Percentiles rank a stretch among this genome's conserved stretches.
phyloP scores from a whole-genome alignment of 257 asterid species.

The Lycium ferocissimum region DNA sequence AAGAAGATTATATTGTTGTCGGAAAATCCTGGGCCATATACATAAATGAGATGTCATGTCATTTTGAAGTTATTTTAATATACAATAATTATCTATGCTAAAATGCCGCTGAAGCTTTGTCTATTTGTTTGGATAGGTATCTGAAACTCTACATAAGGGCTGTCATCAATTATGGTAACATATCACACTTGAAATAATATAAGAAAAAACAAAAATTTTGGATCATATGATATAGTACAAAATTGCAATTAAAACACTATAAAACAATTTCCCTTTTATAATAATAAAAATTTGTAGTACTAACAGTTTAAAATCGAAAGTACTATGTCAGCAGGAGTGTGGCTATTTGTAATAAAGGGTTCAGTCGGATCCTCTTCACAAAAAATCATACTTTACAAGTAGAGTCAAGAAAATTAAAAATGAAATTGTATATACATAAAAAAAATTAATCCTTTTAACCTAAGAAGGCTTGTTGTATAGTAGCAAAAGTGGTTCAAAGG shows the following conservation, averaged over 20 bases:
- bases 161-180: conserved; percentile 23
- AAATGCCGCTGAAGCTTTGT: conserved; percentile 9
- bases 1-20: neutral
- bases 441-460: too few relatives aligned
- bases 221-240: neutral
- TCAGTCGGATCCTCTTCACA: too few relatives aligned
- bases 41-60: conserved; percentile 27
- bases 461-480: neutral
- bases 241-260: neutral
- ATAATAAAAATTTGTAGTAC: neutral
- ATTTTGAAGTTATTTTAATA: neutral
- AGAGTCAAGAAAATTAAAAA: too few relatives aligned
- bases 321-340: too few relatives aligned
- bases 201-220: neutral
- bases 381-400: too few relatives aligned
- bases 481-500: neutral
- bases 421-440: too few relatives aligned
- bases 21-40: neutral
- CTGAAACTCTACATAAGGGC: neutral
- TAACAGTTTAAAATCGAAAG: neutral
- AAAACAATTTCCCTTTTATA: neutral
- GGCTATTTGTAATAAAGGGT: too few relatives aligned
- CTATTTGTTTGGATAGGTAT: conserved; percentile 5
- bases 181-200: neutral
- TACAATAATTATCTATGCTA: neutral